Evolutionary conservation across 2,329 filamentous ascomycete species (phyloP).

Genomic region (Sarocladiaceae sp.): DNA sequence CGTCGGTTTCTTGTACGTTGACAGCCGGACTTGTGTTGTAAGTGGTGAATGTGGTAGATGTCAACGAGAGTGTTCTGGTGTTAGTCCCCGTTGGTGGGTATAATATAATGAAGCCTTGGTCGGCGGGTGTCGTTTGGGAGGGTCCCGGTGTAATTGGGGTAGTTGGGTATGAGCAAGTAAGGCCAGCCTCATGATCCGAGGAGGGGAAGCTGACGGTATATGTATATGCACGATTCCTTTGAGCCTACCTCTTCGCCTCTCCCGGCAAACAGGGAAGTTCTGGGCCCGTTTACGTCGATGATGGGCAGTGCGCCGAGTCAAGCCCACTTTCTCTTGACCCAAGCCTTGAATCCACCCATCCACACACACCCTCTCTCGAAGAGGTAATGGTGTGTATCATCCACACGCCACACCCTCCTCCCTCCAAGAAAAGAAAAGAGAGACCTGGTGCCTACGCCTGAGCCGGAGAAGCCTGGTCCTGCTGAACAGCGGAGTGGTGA

Average conservation of each 20-base stretch:
- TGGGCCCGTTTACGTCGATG: slow-evolving; percentile 9
- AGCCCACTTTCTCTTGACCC: too few species aligned
- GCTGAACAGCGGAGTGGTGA: too few species aligned
- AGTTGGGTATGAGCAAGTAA: too few species aligned
- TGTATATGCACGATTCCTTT: background rate
- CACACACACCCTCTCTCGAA: background rate
- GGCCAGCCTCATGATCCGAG: too few species aligned
- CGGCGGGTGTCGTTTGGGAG: too few species aligned
- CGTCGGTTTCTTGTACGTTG: background rate
- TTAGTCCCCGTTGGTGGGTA: too few species aligned
- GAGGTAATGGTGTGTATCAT: background rate
- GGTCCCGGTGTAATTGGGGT: background rate
- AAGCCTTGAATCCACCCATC: slow-evolving; percentile 1
- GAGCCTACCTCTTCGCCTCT: background rate
- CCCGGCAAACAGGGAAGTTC: slow-evolving; percentile 10
- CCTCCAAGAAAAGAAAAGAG: slow-evolving; percentile 7
- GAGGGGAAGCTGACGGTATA: background rate
- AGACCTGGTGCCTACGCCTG: slow-evolving; percentile 2
- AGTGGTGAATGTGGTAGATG: background rate
- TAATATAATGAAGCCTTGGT: too few species aligned
- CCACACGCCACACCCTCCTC: background rate
- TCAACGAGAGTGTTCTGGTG: background rate
- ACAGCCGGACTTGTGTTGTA: background rate
- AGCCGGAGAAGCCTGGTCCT: background rate
- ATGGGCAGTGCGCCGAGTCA: slow-evolving; percentile 7